phyloP scores from a whole-genome alignment of 805 yeast species.

The Candida coquimbonensis region DNA sequence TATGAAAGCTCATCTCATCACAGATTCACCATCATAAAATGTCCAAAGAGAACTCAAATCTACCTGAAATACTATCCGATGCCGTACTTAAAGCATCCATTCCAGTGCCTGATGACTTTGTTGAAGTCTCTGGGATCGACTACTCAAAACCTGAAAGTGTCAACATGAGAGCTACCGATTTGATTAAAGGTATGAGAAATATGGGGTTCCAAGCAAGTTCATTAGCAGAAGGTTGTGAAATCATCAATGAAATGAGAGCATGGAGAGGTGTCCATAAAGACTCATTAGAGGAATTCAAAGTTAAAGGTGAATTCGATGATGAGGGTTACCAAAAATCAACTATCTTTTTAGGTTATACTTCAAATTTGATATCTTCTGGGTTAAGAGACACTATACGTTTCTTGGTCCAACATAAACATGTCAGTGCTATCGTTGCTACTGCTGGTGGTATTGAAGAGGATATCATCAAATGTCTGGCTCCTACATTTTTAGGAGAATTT shows the following conservation, averaged over 20 bases:
- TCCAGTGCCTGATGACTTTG: slow-evolving; percentile 77
- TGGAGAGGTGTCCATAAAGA: slow-evolving; percentile 86
- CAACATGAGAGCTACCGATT: slow-evolving; percentile 72
- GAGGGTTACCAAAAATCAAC: slow-evolving; percentile 79
- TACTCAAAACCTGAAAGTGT: slow-evolving; percentile 72
- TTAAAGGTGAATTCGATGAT: slow-evolving; percentile 71
- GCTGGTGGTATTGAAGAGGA: slow-evolving; percentile 99
- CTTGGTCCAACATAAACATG: slow-evolving; percentile 89
- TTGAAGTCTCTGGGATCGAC: slow-evolving; percentile 81
- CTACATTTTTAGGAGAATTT: slow-evolving; percentile 92
- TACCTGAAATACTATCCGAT: slow-evolving; percentile 76
- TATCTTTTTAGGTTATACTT: slow-evolving; percentile 92
- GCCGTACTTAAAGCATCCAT: slow-evolving; percentile 83
- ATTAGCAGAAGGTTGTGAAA: slow-evolving; percentile 82
- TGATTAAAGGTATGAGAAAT: slow-evolving; percentile 75
- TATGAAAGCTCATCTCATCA: background rate
- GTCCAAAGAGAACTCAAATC: slow-evolving; percentile 32
- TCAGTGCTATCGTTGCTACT: slow-evolving; percentile 90
- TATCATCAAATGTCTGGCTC: slow-evolving; percentile 91
- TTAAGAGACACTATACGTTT: slow-evolving; percentile 83
- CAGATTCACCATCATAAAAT: slow-evolving; percentile 10
- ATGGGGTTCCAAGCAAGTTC: slow-evolving; percentile 98
- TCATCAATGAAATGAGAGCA: slow-evolving; percentile 82
- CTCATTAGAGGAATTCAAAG: slow-evolving; percentile 60
- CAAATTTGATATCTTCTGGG: slow-evolving; percentile 93